These are phyloP conservation scores for Podospora pseudopauciseta DNA, from an alignment of 495 filamentous ascomycete species.

Conservation along the genomic window DNA sequence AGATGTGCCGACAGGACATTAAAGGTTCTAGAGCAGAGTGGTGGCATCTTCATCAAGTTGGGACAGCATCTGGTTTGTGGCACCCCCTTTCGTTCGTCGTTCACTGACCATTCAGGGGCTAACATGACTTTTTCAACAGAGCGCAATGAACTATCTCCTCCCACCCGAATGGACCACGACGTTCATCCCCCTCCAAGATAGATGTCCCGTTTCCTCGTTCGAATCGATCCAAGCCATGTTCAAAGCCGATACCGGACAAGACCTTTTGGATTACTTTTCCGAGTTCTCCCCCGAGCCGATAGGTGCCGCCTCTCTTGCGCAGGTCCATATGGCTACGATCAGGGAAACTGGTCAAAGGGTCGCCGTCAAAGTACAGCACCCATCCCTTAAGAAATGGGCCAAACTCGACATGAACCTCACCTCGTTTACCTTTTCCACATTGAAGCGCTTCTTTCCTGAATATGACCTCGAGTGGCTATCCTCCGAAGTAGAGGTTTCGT, in stretches of 20 bases:
- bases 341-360: conserved; percentile 82
- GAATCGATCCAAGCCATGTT: conserved; percentile 88
- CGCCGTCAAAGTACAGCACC: conserved; percentile 98
- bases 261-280: conserved; percentile 77
- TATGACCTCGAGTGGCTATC: conserved; percentile 97
- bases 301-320: conserved; percentile 89
- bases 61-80: conserved; percentile 77
- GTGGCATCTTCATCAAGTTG: conserved; percentile 96
- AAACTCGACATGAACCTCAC: conserved; percentile 85
- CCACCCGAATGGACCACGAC: conserved; percentile 93
- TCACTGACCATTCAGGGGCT: background rate
- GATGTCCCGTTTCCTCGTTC: conserved; percentile 88
- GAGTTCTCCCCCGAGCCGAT: conserved; percentile 77
- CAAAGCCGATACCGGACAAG: conserved; percentile 70
- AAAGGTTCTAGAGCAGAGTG: conserved; percentile 84
- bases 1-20: conserved; percentile 84
- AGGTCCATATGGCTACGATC: conserved; percentile 88
- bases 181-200: conserved; percentile 94
- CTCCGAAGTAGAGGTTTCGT: conserved; percentile 82
- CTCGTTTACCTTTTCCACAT: conserved; percentile 77
- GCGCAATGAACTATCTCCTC: conserved; percentile 93
- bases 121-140: conserved; percentile 37
- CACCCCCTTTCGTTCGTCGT: background rate
- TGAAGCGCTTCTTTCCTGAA: conserved; percentile 93
- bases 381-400: conserved; percentile 84